Base-by-base conservation (phyloP, 371 early-diverging fungal species). In the Zopfochytrium polystomum region DNA sequence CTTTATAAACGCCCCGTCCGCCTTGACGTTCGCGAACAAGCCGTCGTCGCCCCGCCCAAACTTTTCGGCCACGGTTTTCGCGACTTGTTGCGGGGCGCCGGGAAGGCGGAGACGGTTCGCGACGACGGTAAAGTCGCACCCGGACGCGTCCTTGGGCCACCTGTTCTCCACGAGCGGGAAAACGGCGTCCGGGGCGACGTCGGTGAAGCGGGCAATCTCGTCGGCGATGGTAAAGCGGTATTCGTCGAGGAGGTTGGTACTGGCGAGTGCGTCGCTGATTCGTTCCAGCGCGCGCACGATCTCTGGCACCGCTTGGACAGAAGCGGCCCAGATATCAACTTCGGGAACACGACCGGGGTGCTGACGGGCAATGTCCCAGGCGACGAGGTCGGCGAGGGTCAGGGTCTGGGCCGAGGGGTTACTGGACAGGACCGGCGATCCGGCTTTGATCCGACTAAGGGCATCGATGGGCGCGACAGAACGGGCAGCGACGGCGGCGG, bases 1-100 rank as follows among this genome's bases (percentile, higher is more conserved):
- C 82, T 92, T 92, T 60, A 93, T 65, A 75, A 91, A 95, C 42
- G 90, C 89, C 22, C 93, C 93, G 32, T 79, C 74, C 48, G 87
- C 80, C 29, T 76, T 69, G n/a, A 77, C 84, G 2, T 73, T 64
- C 46, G 92, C 77, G 50, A 78, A 77, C 15, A 13, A 32, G 15
- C 85, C 80, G 72, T 85, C 84, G 31, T 5, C 7, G 32, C 13
- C 25, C 26, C 30, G n/a, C 31, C 29, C 20, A 3, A 50, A 45
- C 51, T 50, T 58, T 9, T 45, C n/a, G 27, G 47, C 50, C 2
- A 58, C 11, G 9, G 47, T 47, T 61, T 86, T 76, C 27, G 92
- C 92, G 26, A 91, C 60, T 50, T 86, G 80, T 26, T 74, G 79
- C 3, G 95, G 96, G 74, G 87, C 89, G 26, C 94, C 96, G 73